Conservation (phyloP, 371 early-diverging fungal genomes). For the Mortierella sp. region DNA sequence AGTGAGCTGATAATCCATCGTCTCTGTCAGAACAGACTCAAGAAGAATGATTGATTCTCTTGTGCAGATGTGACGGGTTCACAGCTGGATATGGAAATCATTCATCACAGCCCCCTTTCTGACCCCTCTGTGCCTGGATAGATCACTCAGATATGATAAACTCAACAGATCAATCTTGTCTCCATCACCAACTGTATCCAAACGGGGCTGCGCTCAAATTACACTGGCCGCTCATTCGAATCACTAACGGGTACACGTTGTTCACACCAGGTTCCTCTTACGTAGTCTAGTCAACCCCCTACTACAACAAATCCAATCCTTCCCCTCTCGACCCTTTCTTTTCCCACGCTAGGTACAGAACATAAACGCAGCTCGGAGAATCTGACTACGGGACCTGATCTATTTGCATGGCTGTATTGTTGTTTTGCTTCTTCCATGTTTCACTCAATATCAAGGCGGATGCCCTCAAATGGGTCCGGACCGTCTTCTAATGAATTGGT, state of each 20-base stretch:
- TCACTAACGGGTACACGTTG: not conserved
- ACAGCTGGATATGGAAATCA: not conserved
- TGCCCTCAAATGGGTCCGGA: not conserved
- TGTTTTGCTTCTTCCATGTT: not conserved
- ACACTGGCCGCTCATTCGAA: not conserved
- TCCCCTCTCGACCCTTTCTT: too few relatives aligned
- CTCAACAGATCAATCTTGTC: not conserved
- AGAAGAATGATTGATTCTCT: not conserved
- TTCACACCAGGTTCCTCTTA: not conserved
- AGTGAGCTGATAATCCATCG: not conserved
- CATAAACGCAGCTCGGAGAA: not conserved
- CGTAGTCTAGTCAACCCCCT: too few relatives aligned
- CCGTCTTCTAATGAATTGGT: not conserved
- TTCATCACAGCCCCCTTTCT: not conserved
- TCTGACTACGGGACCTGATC: not conserved
- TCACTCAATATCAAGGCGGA: not conserved
- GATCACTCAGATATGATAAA: conserved; percentile 7
- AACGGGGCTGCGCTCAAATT: not conserved
- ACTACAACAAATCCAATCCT: too few relatives aligned
- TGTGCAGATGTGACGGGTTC: conserved; percentile 2
- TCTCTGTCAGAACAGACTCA: conserved; percentile 5
- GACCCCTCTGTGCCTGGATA: not conserved
- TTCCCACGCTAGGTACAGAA: too few relatives aligned
- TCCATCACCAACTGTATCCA: not conserved
- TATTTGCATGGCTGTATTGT: too few relatives aligned